These are phyloP conservation scores for Cercospora nicotianae DNA, from an alignment of 2,329 filamentous ascomycete species.

Conservation along the genomic window DNA sequence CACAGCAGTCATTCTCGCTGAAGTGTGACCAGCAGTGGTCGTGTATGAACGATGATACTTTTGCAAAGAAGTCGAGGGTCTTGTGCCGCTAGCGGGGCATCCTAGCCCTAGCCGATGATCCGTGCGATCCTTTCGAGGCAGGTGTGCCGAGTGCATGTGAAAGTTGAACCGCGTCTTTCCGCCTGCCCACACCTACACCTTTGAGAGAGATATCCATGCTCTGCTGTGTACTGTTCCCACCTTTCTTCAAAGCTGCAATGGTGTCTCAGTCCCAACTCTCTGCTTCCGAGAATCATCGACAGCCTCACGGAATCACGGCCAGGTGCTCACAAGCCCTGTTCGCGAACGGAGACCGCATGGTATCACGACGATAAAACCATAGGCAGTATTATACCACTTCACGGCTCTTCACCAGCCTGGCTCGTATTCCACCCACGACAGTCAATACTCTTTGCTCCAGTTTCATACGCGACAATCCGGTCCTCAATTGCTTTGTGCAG, in stretches of 20 bases:
- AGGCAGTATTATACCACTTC: background rate
- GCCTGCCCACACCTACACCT: background rate
- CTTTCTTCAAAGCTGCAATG: background rate
- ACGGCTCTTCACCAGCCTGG: too few species aligned
- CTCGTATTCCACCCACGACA: too few species aligned
- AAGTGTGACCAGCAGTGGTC: background rate
- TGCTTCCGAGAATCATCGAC: background rate
- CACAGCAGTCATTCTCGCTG: conserved; percentile 33
- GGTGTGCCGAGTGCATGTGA: background rate
- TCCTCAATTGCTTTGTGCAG: background rate
- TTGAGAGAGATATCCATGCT: background rate
- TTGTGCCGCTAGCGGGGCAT: conserved; percentile 3
- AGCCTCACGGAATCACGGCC: background rate
- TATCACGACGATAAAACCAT: background rate
- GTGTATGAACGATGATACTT: background rate
- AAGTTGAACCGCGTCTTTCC: background rate
- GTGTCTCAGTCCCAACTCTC: background rate
- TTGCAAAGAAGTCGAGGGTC: conserved; percentile 8
- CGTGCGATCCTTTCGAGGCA: background rate
- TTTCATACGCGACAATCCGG: background rate
- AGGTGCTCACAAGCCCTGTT: background rate
- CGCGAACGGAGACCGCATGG: background rate
- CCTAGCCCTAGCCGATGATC: background rate
- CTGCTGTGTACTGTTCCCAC: background rate
- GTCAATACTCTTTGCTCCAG: background rate